These are phyloP conservation scores for Lactarius hengduanensis DNA, from an alignment of 768 basidiomycete species.

Conservation along the genomic window DNA sequence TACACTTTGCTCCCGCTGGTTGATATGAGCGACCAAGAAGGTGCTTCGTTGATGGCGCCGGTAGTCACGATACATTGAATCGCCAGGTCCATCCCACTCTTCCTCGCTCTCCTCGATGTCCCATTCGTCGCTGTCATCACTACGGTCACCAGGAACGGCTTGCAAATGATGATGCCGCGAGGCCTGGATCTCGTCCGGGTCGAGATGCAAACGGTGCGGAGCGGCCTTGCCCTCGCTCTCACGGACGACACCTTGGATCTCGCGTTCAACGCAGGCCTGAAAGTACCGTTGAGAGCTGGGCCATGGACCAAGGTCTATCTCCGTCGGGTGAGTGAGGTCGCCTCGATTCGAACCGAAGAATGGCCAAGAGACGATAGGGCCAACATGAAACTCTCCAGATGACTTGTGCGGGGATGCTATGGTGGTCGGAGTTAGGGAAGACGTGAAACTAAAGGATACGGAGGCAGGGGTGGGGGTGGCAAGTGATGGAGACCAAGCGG, in stretches of 20 bases:
- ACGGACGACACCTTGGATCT: slow-evolving; percentile 66
- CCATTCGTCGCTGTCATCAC: slow-evolving; percentile 78
- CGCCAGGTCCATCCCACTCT: slow-evolving; percentile 68
- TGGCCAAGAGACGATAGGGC: slow-evolving; percentile 86
- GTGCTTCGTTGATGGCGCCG: slow-evolving; percentile 77
- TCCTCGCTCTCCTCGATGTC: slow-evolving; percentile 77
- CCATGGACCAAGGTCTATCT: slow-evolving; percentile 84
- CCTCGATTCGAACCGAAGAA: slow-evolving; percentile 87
- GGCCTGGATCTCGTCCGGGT: slow-evolving; percentile 71
- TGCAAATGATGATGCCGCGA: slow-evolving; percentile 67
- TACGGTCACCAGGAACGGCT: slow-evolving; percentile 69
- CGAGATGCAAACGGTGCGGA: slow-evolving; percentile 74
- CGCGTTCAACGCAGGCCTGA: slow-evolving; percentile 64
- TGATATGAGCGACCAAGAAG: slow-evolving; percentile 71
- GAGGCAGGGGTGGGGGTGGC: slow-evolving; percentile 34
- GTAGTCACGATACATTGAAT: slow-evolving; percentile 80
- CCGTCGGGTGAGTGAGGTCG: slow-evolving; percentile 61
- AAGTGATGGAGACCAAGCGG: slow-evolving; percentile 28
- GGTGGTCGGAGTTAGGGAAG: slow-evolving; percentile 18
- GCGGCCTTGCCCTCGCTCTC: slow-evolving; percentile 79
- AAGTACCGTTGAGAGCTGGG: slow-evolving; percentile 57
- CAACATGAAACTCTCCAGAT: slow-evolving; percentile 53
- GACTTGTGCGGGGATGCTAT: slow-evolving; percentile 20
- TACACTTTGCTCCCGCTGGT: slow-evolving; percentile 60
- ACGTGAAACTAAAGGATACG: slow-evolving; percentile 6